phyloP scores from a whole-genome alignment of 495 filamentous ascomycete species.

The Rhypophila decipiens region DNA sequence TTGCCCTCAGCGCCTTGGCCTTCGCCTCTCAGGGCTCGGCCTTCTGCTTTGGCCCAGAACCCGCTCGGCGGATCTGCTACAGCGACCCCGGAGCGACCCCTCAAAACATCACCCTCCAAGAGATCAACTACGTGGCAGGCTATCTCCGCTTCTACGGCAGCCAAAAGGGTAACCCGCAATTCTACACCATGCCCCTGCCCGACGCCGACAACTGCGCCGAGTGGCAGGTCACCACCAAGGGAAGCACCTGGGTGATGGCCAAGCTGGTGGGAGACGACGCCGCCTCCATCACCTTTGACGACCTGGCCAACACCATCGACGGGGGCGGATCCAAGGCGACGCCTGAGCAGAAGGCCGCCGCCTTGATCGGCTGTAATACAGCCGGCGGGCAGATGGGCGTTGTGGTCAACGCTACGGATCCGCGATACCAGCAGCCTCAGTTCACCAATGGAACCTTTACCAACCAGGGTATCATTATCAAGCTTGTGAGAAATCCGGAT shows the following conservation, averaged over 20 bases:
- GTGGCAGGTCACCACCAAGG: neutral
- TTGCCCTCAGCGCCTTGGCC: too few species aligned
- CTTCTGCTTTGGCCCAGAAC: neutral
- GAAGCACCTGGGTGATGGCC: neutral
- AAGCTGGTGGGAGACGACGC: neutral
- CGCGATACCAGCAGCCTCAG: neutral
- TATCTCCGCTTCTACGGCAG: neutral
- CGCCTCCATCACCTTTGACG: neutral
- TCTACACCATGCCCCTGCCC: neutral
- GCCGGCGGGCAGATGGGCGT: conserved; percentile 1
- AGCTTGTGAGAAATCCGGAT: too few species aligned
- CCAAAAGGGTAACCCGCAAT: neutral
- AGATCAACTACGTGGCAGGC: neutral
- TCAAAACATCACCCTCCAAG: neutral
- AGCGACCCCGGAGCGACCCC: neutral
- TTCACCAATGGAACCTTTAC: neutral
- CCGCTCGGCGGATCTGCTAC: neutral
- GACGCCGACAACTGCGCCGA: conserved; percentile 1
- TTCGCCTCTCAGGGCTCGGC: neutral
- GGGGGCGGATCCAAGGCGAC: conserved; percentile 1
- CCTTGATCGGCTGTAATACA: conserved; percentile 4
- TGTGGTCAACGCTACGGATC: neutral
- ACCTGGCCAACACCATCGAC: conserved; percentile 9
- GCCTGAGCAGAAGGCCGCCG: neutral
- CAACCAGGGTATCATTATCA: too few species aligned